Base-by-base conservation (phyloP, 2,329 filamentous ascomycete genomes). In the Diaporthe sp. region DNA sequence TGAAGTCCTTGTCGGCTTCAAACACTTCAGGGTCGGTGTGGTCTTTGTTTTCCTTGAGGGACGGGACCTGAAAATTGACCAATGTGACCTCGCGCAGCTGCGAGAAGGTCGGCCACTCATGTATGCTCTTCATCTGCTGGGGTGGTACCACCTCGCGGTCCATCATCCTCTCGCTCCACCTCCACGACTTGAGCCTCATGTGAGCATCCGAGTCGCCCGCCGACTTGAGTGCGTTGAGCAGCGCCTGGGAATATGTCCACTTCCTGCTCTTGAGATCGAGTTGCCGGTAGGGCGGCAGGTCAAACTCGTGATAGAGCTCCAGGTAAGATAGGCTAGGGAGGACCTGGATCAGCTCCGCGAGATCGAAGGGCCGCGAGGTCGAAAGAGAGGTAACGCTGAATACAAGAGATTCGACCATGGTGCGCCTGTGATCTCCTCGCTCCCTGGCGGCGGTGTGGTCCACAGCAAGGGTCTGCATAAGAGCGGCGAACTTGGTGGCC, bases 261-360 rank as follows among this genome's bases (percentile, higher is more conserved):
- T 90, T 91, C 33, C 92, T 82, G 66, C 85, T 87, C 38, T 86
- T 76, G 60, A 47, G 84, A 66, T 89, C 86, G 7, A 92, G 85
- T 47, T 86, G 82, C 54, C 93, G 86, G 80, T 92, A 95, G 0
- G 93, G 93, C 2, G 92, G 87, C 76, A 90, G 84, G 79, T 97
- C 94, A 66, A 89, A 86, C 15, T 88, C 89, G 77, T 96, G 93
- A 76, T 92, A 92, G 22, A 98, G 87, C 74, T 95, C 90, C 42
- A 98, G 83, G 66, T 92, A 89, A 69, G 89, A 88, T 22, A 98
- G 86, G 64, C 91, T 91, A 0, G 92, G 92, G 8, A 95, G 87
- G 60, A 89, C 87, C 54, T 87, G 86, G 28, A 97, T 85, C 67
- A 97, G 82, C 35, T 85, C 83, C 15, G 81, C 73, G 13, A 83